A percentile compares a stretch with the other conserved stretches of the same genome.
These are phyloP conservation scores for Penicillium sp. DNA, from an alignment of 2,329 filamentous ascomycete genomes.

Conservation along the genomic window DNA sequence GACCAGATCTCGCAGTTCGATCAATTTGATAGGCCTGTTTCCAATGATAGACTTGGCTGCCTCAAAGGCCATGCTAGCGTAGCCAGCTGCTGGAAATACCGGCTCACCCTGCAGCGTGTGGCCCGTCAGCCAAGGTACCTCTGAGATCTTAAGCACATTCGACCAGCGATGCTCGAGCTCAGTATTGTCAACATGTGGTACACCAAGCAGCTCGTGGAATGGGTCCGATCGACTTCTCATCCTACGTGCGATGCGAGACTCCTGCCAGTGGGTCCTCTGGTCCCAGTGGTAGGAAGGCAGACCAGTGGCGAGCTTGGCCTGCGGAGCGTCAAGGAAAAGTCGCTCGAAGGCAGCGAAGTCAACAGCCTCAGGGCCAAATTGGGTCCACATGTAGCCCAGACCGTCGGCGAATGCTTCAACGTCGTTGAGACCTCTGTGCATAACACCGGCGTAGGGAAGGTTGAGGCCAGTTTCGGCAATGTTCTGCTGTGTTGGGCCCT, in stretches of 20 bases:
- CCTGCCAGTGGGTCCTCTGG: neutral
- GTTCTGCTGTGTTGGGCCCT: neutral
- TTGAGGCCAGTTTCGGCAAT: neutral
- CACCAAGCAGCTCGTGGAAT: neutral
- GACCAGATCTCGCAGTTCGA: conserved; percentile 18
- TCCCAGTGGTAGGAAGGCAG: neutral
- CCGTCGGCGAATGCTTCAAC: neutral
- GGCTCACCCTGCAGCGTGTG: neutral
- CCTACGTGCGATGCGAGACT: neutral
- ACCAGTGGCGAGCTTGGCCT: neutral
- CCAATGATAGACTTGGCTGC: neutral
- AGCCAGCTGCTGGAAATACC: neutral
- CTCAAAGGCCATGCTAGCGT: neutral
- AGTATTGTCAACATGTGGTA: neutral
- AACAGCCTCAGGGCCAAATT: neutral
- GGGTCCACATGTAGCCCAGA: neutral
- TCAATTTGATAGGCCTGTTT: conserved; percentile 1
- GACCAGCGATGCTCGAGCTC: neutral
- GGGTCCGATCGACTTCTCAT: neutral
- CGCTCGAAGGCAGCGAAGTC: neutral
- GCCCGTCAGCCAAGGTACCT: neutral
- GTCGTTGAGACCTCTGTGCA: neutral
- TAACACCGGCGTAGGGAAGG: neutral
- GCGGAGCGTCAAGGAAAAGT: neutral
- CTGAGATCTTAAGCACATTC: neutral